Base-by-base conservation (phyloP, 495 filamentous ascomycete genomes). In the Aspergillus nanangensis region DNA sequence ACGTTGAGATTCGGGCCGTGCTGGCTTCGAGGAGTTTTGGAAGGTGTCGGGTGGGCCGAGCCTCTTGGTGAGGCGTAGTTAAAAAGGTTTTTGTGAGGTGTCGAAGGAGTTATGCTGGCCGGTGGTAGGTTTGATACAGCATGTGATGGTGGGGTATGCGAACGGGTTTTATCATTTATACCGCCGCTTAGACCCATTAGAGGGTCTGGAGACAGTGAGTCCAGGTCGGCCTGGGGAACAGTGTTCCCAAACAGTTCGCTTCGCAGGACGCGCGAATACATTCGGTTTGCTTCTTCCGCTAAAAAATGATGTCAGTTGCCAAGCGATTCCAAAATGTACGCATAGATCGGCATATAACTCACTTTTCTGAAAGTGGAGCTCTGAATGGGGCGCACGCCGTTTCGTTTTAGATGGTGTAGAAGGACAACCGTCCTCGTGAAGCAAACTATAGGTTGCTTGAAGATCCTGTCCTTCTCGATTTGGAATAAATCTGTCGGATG, bases 31-130 rank as follows among this genome's bases (percentile, higher is more conserved):
- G 93, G 91, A 0, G 93, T 97, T 65, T 89, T 84, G 11, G 85
- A 88, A 14, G 90, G 90, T 3, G 90, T 95, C 0, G 83, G 86
- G 38, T 90, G 86, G 5, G 80, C 81, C 20, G 82, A 84, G 42
- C 81, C 76, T 15, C 87, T 80, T 9, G 89, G 88, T 10, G 89
- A 90, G 55, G 88, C 84, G 53, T 94, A 98, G 39, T 86, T 87
- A 65, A 98, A 96, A 27, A 98, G 80, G 57, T 96, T 97, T 70
- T 96, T 97, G 61, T 95, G 90, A 3, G 93, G 93, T 7, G 93
- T 97, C 4, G 90, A 91, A 0, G 94, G 93, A 3, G 90, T 95
- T 34, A 93, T 72, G 37, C 75, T 80, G 4, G 85, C 71, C 4
- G 87, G 79, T 13, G 85, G 79, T 18, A 86, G 67, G 27, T 77